Base-by-base conservation (phyloP, 2,329 filamentous ascomycete genomes). In the Venturia aucupariae region DNA sequence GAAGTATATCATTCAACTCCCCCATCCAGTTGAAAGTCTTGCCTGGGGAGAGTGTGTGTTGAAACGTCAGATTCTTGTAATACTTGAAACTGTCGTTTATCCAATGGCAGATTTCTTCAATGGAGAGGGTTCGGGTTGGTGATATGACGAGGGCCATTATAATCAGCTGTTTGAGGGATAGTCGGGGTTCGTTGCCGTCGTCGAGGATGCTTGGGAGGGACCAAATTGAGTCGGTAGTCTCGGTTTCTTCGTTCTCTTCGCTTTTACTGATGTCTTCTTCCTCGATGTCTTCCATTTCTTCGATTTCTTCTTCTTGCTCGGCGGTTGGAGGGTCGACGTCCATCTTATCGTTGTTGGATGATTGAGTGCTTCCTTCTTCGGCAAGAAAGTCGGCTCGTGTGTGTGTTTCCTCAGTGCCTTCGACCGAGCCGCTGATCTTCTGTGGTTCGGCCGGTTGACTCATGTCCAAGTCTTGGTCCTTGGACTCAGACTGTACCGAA, bases 81-180 rank as follows among this genome's bases (percentile, higher is more conserved):
- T 60, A 60, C 10, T 27, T 15, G 41, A 60, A 60, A 11, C 38
- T 5, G n/a, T 32, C 38, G 59, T 44, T 60, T n/a, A 60, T 60
- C 59, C 59, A 60, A 19, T 60, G 38, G n/a, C 59, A 60, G n/a
- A 60, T 60, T 7, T 60, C 24, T 27, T 32, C 41, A 1, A 60
- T 6, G 38, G 59, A 60, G 22, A 60, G 32, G 38, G 24, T 60
- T 2, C 59, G 59, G 15, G 38, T 42, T 27, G 59, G 38, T 19
- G 59, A 4, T 30, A 27, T 42, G n/a, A 60, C 59, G n/a, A 60
- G 41, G 41, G 59, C 19, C 59, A 60, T 42, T 7, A 60, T 60
- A 5, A 60, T 15, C 3, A 60, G 41, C 15, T 60, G 59, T 27
- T 41, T 4, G 7, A 60, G 41, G 35, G 59, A 41, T 15, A 60